phyloP scores from a whole-genome alignment of 164 flowering plant species.

The Aristolochia californica region DNA sequence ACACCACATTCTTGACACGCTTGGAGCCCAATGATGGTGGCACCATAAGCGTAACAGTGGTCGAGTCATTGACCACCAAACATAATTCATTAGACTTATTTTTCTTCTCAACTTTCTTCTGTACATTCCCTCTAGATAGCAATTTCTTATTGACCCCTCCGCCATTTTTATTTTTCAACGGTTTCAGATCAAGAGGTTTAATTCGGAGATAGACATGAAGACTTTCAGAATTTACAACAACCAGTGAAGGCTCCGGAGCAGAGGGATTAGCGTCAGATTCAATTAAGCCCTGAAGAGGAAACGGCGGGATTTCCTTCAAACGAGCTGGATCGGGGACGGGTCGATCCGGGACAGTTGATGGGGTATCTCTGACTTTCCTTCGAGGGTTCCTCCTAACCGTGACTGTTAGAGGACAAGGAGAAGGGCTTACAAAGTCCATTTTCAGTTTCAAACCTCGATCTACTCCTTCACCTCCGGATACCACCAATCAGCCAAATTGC shows the following conservation, averaged over 20 bases:
- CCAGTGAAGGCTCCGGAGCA: slow-evolving; percentile 12
- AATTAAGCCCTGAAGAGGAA: slow-evolving; percentile 29
- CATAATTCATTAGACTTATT: slow-evolving; percentile 20
- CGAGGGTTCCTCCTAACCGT: slow-evolving; percentile 66
- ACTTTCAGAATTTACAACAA: slow-evolving; percentile 15
- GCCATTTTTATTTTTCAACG: slow-evolving; percentile 1
- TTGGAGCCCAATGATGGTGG: slow-evolving; percentile 33
- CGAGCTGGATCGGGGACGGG: slow-evolving; percentile 5
- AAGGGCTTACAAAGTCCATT: not conserved
- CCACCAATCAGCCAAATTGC: no score
- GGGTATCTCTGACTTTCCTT: slow-evolving; percentile 48
- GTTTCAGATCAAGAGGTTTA: slow-evolving; percentile 25
- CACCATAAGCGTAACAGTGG: slow-evolving; percentile 46
- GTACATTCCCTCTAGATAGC: slow-evolving; percentile 20
- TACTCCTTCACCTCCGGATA: no score
- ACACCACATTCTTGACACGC: slow-evolving; percentile 55
- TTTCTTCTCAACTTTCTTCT: slow-evolving; percentile 14
- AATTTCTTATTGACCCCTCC: not conserved
- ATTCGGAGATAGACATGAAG: slow-evolving; percentile 57
- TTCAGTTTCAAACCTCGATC: no score
- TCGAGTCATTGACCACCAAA: slow-evolving; percentile 31
- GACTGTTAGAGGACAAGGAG: slow-evolving; percentile 12
- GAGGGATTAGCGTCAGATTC: slow-evolving; percentile 12
- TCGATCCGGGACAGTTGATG: slow-evolving; percentile 16
- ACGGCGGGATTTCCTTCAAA: slow-evolving; percentile 17